Base-by-base conservation (phyloP, 2,329 filamentous ascomycete genomes). In the Ceratocystis papillata region DNA sequence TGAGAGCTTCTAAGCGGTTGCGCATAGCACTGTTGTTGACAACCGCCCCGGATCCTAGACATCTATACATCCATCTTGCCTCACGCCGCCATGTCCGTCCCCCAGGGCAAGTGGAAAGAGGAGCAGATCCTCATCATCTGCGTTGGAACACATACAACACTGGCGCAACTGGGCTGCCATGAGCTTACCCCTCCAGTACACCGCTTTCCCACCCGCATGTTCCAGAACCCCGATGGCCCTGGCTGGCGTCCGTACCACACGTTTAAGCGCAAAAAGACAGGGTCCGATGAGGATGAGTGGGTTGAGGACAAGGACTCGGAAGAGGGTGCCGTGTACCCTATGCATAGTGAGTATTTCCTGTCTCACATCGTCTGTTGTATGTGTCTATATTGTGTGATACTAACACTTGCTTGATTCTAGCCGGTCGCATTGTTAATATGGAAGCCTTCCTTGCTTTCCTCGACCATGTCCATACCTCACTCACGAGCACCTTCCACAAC, bases 401-500 rank as follows among this genome's bases (percentile, higher is more conserved):
- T 37, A 46, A 41, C n/a, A 41, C 22, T 10, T 41, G 37, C 22
- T 17, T 12, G 53, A 50, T 28, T 64, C 72, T 76, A 79, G 85
- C 87, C 70, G 94, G 94, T 66, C 85, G 84, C 72, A 94, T 99
- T 69, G 85, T 88, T 55, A 85, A 97, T 74, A 96, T 96, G 90
- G 82, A 87, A 0, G 93, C 90, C 70, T 96, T 99, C 78, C 88
- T 96, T 70, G 93, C 94, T 41, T 87, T 97, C 72, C 83, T 99
- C 72, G 89, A 92, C 66, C 90, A 99, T 74, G 87, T 97, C 70
- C 90, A 96, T 80, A 87, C 89, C 75, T 84, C 89, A 61, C 83
- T 99, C 68, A 94, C 90, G 68, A 91, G 90, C 30, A 90, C 90
- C 2, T 94, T 96, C 74, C 94, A 97, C 77, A 96, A 96, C 77